phyloP scores from a whole-genome alignment of 345 rosid species.

The Cochlearia excelsa region DNA sequence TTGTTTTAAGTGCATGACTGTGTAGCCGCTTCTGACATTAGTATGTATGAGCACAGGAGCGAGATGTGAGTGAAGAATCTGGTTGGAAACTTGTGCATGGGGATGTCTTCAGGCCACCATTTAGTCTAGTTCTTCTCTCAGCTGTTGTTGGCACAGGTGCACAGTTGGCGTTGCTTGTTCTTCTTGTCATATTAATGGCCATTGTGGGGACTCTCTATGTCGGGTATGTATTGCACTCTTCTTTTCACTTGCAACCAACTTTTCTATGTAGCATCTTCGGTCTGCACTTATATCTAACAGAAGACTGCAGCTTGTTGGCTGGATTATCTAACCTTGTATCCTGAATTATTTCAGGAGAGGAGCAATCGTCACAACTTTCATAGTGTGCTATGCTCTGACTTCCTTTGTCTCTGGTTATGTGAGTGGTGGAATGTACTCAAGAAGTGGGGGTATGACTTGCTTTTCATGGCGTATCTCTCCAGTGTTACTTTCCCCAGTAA shows the following conservation, averaged over 20 bases:
- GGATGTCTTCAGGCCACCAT: constrained; percentile 86
- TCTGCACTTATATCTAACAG: constrained; percentile 1
- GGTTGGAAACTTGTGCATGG: constrained; percentile 99
- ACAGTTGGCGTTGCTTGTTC: constrained; percentile 86
- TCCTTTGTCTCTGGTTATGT: constrained; percentile 97
- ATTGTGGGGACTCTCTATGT: constrained; percentile 83
- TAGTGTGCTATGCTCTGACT: constrained; percentile 92
- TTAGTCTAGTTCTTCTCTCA: constrained; percentile 63
- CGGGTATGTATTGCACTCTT: constrained; percentile 55
- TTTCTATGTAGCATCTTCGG: constrained; percentile 11
- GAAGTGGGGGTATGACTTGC: constrained; percentile 75
- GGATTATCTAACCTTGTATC: constrained; percentile 9
- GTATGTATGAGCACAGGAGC: constrained; percentile 51
- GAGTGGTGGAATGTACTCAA: constrained; percentile 99
- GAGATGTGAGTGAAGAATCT: constrained; percentile 95
- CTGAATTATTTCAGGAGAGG: constrained; percentile 74
- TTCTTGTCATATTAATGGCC: constrained; percentile 88
- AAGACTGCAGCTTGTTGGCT: background rate
- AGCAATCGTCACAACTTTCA: constrained; percentile 96
- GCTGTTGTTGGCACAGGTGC: constrained; percentile 98
- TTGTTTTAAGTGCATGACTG: constrained; percentile 3
- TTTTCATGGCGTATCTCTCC: constrained; percentile 1
- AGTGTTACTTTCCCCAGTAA: constrained; percentile 6
- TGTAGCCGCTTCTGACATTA: constrained; percentile 24
- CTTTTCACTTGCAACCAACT: constrained; percentile 1